Evolutionary conservation across 2,329 filamentous ascomycete species (phyloP), one percentile per base, ranked within the genome.

Genomic region (Sporothrix globosa): DNA sequence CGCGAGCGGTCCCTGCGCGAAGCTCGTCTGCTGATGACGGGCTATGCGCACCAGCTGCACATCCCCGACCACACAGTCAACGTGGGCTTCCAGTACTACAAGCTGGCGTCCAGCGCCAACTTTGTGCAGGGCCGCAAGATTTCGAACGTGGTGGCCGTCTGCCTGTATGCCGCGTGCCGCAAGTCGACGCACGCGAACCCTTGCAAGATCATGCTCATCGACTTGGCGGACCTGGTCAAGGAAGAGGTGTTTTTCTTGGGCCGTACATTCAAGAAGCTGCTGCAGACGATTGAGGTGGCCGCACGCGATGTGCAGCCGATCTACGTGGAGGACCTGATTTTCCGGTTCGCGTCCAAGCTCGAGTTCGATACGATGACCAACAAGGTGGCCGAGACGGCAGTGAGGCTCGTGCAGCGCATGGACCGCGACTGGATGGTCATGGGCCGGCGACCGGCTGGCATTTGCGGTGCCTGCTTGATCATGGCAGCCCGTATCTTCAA

Each of bases 401-500:
- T 94, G 70, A 89, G 91, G 69, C 91, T 99, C 68, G 90, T 97
- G 70, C 90, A 91, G 79, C 90, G 96, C 73, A 98, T 99, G 96
- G 94, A 92, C 74, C 86, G 92, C 69, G 96, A 99, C 81, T 98
- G 96, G 94, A 98, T 99, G 88, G 91, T 94, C 61, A 93, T 94
- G 78, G 96, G 96, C 75, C 91, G 96, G 76, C 90, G 96, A 53
- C 96, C 96, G 19, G 95, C 95, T 7, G 96, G 96, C 74, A 90
- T 98, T 69, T 97, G 94, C 79, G 96, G 96, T 73, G 96, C 96
- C 14, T 97, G 94, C 74, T 86, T 99, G 63, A 92, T 99, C 72
- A 90, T 99, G 79, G 96, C 96, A 7, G 95, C 96, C 10, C 91
- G 96, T 68, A 98, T 98, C 91, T 97, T 97, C 85, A 98, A 98